phyloP scores from a whole-genome alignment of 352 stramenopile genomes.

The Globisporangium barbulae region DNA sequence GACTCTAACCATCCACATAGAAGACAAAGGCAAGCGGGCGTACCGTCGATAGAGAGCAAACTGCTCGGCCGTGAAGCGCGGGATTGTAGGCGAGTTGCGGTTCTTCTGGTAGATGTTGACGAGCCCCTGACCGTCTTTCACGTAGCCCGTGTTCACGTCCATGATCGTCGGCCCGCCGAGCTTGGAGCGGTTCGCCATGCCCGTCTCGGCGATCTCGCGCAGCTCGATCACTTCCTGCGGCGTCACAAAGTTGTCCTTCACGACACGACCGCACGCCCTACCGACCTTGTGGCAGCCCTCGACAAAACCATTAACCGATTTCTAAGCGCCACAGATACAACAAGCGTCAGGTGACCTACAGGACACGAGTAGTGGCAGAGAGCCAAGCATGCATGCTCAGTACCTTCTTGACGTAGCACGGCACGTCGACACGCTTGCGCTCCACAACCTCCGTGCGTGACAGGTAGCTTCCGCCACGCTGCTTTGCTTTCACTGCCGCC shows the following conservation, averaged over 20 bases:
- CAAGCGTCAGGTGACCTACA: background rate
- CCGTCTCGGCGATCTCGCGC: slow-evolving; percentile 77
- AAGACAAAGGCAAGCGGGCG: no score
- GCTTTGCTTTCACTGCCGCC: background rate
- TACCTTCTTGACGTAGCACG: slow-evolving; percentile 47
- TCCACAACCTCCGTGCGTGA: slow-evolving; percentile 31
- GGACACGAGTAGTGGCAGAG: background rate
- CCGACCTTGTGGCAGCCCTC: slow-evolving; percentile 62
- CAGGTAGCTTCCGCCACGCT: slow-evolving; percentile 6
- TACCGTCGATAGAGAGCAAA: slow-evolving; percentile 80
- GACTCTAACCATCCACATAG: no score
- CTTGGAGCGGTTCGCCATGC: slow-evolving; percentile 70
- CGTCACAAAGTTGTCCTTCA: slow-evolving; percentile 77
- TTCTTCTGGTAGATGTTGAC: slow-evolving; percentile 87
- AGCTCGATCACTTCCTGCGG: slow-evolving; percentile 61
- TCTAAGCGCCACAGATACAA: slow-evolving; percentile 15
- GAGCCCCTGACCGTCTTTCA: slow-evolving; percentile 83
- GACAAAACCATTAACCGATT: slow-evolving; percentile 40
- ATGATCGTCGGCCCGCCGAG: slow-evolving; percentile 90
- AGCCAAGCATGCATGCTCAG: background rate
- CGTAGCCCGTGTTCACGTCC: slow-evolving; percentile 89
- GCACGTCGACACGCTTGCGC: slow-evolving; percentile 53
- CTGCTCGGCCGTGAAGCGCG: slow-evolving; percentile 76
- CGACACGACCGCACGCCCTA: slow-evolving; percentile 58
- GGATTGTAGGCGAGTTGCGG: slow-evolving; percentile 33